Percentiles rank a stretch among this genome's conserved stretches.
These are phyloP conservation scores for Coniochaeta prunicola DNA, from an alignment of 2,329 filamentous ascomycete species.

Conservation along the genomic window DNA sequence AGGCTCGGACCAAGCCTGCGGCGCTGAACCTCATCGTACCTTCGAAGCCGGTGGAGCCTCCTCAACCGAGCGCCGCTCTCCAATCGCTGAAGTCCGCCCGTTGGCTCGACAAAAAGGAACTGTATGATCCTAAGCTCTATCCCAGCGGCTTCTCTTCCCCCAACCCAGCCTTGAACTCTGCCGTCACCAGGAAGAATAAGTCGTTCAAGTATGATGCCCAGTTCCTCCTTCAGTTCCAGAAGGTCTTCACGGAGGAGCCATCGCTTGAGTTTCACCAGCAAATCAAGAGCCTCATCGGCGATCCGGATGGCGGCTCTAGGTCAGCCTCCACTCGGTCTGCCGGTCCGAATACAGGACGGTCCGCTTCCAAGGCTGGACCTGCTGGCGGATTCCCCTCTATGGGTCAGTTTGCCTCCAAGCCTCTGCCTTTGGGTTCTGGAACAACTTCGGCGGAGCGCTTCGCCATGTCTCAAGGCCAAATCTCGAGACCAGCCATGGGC, in stretches of 20 bases:
- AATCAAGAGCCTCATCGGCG: constrained; percentile 80
- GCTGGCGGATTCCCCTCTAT: constrained; percentile 49
- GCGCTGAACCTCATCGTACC: constrained; percentile 81
- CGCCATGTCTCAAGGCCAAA: constrained; percentile 48
- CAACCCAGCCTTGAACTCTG: constrained; percentile 82
- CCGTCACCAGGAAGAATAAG: constrained; percentile 70
- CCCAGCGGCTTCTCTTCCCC: constrained; percentile 79
- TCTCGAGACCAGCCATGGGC: constrained; percentile 37
- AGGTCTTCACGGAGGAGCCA: constrained; percentile 93
- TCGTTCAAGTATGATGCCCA: constrained; percentile 92
- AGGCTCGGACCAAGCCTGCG: constrained; percentile 67
- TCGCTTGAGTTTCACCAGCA: constrained; percentile 88
- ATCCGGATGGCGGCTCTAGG: constrained; percentile 57
- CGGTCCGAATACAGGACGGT: constrained; percentile 36
- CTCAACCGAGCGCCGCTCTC: constrained; percentile 88
- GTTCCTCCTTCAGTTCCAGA: constrained; percentile 94
- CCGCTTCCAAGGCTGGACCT: constrained; percentile 45
- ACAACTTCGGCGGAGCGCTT: constrained; percentile 77
- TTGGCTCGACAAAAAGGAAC: constrained; percentile 55
- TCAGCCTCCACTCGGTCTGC: constrained; percentile 56
- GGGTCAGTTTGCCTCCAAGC: constrained; percentile 61
- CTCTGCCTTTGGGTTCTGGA: constrained; percentile 54
- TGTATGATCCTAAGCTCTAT: constrained; percentile 73
- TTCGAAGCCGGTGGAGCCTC: constrained; percentile 79
- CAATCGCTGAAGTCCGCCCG: constrained; percentile 88